Conservation (phyloP, 2,329 filamentous ascomycete species). For the Trichoderma sp. region DNA sequence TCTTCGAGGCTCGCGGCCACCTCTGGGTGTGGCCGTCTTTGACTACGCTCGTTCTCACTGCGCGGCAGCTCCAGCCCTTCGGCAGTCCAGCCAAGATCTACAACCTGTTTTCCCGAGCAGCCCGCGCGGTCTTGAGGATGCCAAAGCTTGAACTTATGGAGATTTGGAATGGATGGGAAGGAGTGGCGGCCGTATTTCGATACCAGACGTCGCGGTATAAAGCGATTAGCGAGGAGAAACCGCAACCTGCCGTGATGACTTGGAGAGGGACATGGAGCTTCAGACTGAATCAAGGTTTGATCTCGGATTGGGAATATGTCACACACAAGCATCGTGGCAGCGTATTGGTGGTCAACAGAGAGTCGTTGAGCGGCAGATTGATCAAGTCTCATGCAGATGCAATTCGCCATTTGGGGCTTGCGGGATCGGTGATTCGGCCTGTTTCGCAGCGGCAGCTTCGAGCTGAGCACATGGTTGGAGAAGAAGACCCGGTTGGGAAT, state of each 20-base stretch:
- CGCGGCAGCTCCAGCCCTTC: constrained; percentile 33
- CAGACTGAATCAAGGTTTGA: constrained; percentile 21
- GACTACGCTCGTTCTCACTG: constrained; percentile 38
- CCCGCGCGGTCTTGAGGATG: constrained; percentile 35
- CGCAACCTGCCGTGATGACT: constrained; percentile 28
- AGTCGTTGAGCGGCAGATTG: background rate
- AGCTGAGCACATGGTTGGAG: background rate
- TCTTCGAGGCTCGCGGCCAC: constrained; percentile 31
- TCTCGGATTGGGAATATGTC: constrained; percentile 32
- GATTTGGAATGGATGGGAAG: constrained; percentile 40
- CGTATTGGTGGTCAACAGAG: background rate
- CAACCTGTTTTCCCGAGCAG: constrained; percentile 36
- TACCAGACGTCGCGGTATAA: constrained; percentile 27
- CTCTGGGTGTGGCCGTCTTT: constrained; percentile 35
- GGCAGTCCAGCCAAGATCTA: constrained; percentile 27
- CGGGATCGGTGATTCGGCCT: background rate
- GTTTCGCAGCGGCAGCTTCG: background rate
- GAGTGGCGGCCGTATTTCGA: constrained; percentile 35
- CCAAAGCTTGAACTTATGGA: constrained; percentile 40
- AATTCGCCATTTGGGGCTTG: background rate
- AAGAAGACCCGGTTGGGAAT: too few relatives aligned
- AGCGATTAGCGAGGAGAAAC: background rate
- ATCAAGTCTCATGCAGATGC: background rate
- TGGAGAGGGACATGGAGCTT: constrained; percentile 30
- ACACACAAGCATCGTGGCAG: background rate